Evolutionary conservation across 2,329 filamentous ascomycete species (phyloP), one percentile per base, ranked within the genome.

Genomic region (Aspergillus proliferans): DNA sequence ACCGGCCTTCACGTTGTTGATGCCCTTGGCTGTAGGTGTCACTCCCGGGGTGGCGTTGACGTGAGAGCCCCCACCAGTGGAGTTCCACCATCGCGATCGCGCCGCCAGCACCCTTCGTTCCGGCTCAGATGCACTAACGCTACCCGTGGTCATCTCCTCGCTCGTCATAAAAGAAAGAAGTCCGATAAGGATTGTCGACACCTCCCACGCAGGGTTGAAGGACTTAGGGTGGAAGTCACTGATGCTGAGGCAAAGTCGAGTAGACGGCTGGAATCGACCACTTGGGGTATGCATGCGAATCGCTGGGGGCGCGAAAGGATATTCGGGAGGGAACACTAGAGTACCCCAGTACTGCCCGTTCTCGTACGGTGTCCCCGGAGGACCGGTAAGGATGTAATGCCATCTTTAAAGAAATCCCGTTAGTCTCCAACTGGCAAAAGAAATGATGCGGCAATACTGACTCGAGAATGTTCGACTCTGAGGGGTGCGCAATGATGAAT

Each of bases 241-340:
- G 63, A 98, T 98, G 65, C 88, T 94, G 43, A 98, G 85, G 64
- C 93, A 98, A 19, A 98, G 82, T 45, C 93, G 83, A 12, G 89
- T 91, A 1, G 87, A 93, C 2, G 91, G 89, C 68, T 95, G 89
- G 74, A 98, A 98, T 64, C 93, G 88, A 51, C 93, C 93, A 10
- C 86, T 92, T 1, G 93, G 93, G 0, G 93, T 98, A 76, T 97
- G 93, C 93, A 98, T 98, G 65, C 92, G 89, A 70, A 98, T 98
- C 2, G 93, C 90, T 4, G 93, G 93, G 28, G 93, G 93, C 10
- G 91, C 92, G 71, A 96, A 98, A 22, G 93, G 93, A 68, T 98
- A 98, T 76, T 96, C 91, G 7, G 91, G 82, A 14, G 93, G 93
- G 70, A 98, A 98, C 57, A 94, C 85, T 45, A 98, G 79, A 1